A percentile compares a stretch with the other conserved stretches of the same genome.
phyloP scores from a whole-genome alignment of 2,329 filamentous ascomycete genomes.

The Hypoxylon sp. region DNA sequence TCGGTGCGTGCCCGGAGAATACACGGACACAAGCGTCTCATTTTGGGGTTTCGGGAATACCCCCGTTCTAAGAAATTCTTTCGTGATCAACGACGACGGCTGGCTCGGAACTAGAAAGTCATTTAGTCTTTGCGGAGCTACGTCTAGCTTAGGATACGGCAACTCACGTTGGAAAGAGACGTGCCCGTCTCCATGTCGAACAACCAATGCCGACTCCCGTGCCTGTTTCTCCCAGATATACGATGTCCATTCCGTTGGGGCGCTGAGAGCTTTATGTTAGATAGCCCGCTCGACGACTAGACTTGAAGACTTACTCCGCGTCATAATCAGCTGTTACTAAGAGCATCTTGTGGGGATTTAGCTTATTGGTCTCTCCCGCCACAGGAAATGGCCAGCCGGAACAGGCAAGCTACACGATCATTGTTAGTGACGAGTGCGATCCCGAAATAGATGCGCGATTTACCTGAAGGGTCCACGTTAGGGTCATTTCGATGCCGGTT shows the following conservation, averaged over 20 bases:
- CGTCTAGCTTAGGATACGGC: not conserved
- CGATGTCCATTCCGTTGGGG: not conserved
- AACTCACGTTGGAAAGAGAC: not conserved
- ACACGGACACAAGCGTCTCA: not conserved
- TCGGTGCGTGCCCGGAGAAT: not conserved
- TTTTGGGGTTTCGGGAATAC: not conserved
- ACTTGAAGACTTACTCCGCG: not conserved
- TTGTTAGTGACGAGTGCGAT: not conserved
- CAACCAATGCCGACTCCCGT: not conserved
- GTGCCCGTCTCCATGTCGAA: not conserved
- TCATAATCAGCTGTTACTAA: slow-evolving; percentile 1
- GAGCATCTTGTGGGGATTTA: not conserved
- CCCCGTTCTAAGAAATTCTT: not conserved
- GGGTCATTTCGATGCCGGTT: not conserved
- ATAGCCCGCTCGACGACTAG: not conserved
- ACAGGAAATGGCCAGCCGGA: not conserved
- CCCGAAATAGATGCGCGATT: not conserved
- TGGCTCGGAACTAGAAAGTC: not conserved
- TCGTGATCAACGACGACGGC: not conserved
- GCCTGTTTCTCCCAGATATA: not conserved
- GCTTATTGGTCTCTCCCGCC: not conserved
- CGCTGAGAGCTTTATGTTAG: not conserved
- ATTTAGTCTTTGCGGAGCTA: not conserved
- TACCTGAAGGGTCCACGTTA: not conserved
- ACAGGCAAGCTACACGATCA: not conserved